phyloP scores from a whole-genome alignment of 1,284 basidiomycete genomes.

The Boletellus sp. region DNA sequence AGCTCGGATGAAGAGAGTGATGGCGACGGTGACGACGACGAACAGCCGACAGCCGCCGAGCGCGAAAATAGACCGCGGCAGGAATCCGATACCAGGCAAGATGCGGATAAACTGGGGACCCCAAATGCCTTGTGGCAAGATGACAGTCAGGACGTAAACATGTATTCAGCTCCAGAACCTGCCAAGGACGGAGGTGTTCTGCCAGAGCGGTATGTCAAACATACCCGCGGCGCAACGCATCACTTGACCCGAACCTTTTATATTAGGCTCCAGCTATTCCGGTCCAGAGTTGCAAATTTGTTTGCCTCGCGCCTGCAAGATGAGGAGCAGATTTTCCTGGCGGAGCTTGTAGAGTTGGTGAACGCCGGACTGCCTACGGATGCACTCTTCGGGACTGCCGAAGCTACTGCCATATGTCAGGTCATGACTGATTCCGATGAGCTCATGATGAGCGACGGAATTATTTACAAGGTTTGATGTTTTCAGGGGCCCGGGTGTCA shows the following conservation, averaged over 20 bases:
- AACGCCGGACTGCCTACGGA: constrained; percentile 74
- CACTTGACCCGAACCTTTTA: constrained; percentile 2
- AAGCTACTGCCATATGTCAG: constrained; percentile 74
- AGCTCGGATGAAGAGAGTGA: constrained; percentile 47
- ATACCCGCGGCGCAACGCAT: constrained; percentile 1
- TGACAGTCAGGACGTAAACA: constrained; percentile 61
- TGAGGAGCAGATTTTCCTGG: constrained; percentile 71
- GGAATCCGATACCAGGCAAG: constrained; percentile 22
- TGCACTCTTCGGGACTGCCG: constrained; percentile 73
- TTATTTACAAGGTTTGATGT: constrained; percentile 67
- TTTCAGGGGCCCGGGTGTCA: neutral
- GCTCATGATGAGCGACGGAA: constrained; percentile 83
- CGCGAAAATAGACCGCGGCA: constrained; percentile 49
- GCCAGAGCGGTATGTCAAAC: constrained; percentile 52
- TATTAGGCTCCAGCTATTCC: constrained; percentile 72
- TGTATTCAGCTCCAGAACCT: constrained; percentile 47
- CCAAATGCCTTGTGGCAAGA: constrained; percentile 58
- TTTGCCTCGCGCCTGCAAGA: constrained; percentile 70
- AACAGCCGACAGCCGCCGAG: constrained; percentile 42
- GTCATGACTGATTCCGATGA: constrained; percentile 83
- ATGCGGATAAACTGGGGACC: constrained; percentile 30
- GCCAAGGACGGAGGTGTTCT: constrained; percentile 41
- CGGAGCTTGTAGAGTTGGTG: constrained; percentile 69
- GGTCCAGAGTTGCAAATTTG: constrained; percentile 65
- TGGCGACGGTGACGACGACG: constrained; percentile 32